phyloP scores from a whole-genome alignment of 805 yeast species.

The Teunomyces pallodes region DNA sequence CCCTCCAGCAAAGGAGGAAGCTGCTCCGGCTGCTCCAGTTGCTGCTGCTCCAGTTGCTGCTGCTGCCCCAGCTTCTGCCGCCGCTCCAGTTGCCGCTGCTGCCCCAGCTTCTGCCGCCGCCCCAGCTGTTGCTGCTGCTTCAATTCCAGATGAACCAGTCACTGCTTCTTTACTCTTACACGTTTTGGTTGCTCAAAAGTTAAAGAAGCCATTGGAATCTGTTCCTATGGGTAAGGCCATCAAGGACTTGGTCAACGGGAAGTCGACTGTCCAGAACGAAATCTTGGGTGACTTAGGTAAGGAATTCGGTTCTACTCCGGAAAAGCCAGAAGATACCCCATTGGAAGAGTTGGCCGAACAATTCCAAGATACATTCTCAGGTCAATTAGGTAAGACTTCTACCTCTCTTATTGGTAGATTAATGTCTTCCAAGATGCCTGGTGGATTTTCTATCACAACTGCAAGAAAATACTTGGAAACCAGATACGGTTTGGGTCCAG shows the following conservation, averaged over 20 bases:
- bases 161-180: slow-evolving; percentile 80
- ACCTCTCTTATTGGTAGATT: slow-evolving; percentile 84
- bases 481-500: slow-evolving; percentile 88
- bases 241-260: slow-evolving; percentile 97
- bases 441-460: slow-evolving; percentile 91
- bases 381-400: slow-evolving; percentile 91
- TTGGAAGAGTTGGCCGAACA: slow-evolving; percentile 91
- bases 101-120: slow-evolving; percentile 64
- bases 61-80: slow-evolving; percentile 50
- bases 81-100: slow-evolving; percentile 58
- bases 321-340: slow-evolving; percentile 98
- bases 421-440: slow-evolving; percentile 98
- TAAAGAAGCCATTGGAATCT: slow-evolving; percentile 85
- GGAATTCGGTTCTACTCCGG: slow-evolving; percentile 97
- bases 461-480: slow-evolving; percentile 91
- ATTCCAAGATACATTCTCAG: slow-evolving; percentile 87
- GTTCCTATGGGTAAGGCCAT: slow-evolving; percentile 89
- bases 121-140: slow-evolving; percentile 76
- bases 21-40: slow-evolving; percentile 26
- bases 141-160: slow-evolving; percentile 86
- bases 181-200: slow-evolving; percentile 90
- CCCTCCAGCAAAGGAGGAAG: slow-evolving; percentile 21
- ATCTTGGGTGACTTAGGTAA: slow-evolving; percentile 97
- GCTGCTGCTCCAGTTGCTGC: slow-evolving; percentile 56
- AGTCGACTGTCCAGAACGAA: slow-evolving; percentile 97